Base-by-base conservation (phyloP, 192 early-diverging fungal species). In the Coemansia sp. region DNA sequence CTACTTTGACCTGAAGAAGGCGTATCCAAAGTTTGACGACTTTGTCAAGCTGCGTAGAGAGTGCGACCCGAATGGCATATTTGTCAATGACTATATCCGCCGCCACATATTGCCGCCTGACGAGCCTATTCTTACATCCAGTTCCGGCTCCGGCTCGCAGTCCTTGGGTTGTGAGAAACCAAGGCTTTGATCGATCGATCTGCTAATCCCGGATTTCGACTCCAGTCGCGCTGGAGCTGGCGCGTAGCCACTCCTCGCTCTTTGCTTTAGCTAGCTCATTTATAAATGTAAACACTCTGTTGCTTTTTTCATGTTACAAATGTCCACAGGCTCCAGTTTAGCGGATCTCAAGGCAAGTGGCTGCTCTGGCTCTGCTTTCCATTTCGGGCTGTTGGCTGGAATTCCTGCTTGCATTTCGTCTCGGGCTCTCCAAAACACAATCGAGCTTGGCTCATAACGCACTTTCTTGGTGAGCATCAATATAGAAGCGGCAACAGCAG, bases 11-110 rank as follows among this genome's bases (percentile, higher is more conserved):
- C 68, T 93, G 33, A 66, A 64, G 31, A 57, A 69, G 14, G 65
- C 80, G 0, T 93, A 93, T 63, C 91, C 91, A 7, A 83, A 82
- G 61, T 85, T 91, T 61, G 45, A 73, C 21, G 79, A 85, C 33
- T 93, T 90, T 70, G 42, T 81, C 21, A 35, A 61, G 38, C 64
- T 90, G 26, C 84, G 89, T 16, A 42, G 76, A 18, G 31, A 67
- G 45, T 63, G 90, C 61, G 91, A 93, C 79, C 91, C 91, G 0
- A 58, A 85, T 21, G 84, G 85, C 43, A 69, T 91, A 23, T 91
- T 93, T 75, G 66, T 91, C 35, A 93, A 93, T 56, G 79, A 88
- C 43, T 91, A 93, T 57, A 74, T 93, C 1, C 64, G 77, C 3
- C 68, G 89, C 34, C 89, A 91, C 53, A 23, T 92, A 0, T 47